These are phyloP conservation scores for Calonectria fujianensis DNA, from an alignment of 2,329 filamentous ascomycete genomes.

Conservation along the genomic window DNA sequence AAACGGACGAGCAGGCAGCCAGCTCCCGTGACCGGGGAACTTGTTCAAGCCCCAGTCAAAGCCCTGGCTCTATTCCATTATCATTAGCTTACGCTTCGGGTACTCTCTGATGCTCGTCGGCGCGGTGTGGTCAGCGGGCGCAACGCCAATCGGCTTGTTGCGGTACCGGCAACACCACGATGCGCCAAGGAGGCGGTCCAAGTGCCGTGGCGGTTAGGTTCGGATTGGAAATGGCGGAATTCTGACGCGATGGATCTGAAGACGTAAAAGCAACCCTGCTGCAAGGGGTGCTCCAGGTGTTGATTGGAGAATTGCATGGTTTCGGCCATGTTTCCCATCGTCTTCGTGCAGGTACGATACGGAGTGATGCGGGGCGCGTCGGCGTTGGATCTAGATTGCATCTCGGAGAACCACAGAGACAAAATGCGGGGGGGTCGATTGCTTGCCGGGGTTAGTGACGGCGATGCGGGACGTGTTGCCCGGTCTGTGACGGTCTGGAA, in stretches of 20 bases:
- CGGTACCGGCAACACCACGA: slow-evolving; percentile 50
- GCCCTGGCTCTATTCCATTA: slow-evolving; percentile 20
- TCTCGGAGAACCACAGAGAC: slow-evolving; percentile 2
- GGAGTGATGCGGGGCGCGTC: slow-evolving; percentile 16
- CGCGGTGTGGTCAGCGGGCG: slow-evolving; percentile 44
- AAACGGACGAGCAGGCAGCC: neutral
- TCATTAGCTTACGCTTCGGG: slow-evolving; percentile 3
- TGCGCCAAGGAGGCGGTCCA: slow-evolving; percentile 45
- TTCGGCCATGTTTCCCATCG: slow-evolving; percentile 1
- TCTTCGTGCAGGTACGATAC: neutral
- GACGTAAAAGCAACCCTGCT: slow-evolving; percentile 31
- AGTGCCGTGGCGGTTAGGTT: slow-evolving; percentile 54
- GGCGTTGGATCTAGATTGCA: slow-evolving; percentile 27
- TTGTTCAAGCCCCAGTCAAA: neutral
- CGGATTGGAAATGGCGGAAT: slow-evolving; percentile 57
- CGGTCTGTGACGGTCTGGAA: neutral
- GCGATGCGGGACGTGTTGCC: neutral
- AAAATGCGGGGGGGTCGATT: slow-evolving; percentile 5
- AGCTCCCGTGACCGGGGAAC: slow-evolving; percentile 6
- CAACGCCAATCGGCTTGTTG: slow-evolving; percentile 53
- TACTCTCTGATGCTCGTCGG: slow-evolving; percentile 1
- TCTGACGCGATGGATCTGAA: slow-evolving; percentile 41
- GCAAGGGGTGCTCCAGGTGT: slow-evolving; percentile 35
- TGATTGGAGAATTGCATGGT: slow-evolving; percentile 46
- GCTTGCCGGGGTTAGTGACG: neutral